Evolutionary conservation across 768 basidiomycete species (phyloP), one percentile per base, ranked within the genome.

Genomic region (Lentinus brumalis): DNA sequence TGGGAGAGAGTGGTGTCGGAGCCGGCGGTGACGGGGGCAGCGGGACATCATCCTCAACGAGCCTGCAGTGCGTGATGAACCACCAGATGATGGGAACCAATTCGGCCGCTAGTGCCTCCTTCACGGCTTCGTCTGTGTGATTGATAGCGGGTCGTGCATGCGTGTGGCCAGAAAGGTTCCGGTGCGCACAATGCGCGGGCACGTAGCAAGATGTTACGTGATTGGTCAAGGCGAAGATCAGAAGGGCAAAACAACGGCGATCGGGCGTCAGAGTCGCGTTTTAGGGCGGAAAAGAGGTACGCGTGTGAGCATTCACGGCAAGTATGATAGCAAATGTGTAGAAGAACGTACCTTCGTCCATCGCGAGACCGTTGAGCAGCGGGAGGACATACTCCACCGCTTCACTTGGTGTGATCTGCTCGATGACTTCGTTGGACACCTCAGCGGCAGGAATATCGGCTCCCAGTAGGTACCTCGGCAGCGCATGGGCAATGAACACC

Each of bases 311-410:
- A 46, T 39, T 26, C 26, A 14, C 42, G 38, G 38, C 16, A 59
- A 59, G 54, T 14, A 50, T 41, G 40, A 56, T 35, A 10, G 21
- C 30, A 50, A 26, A 26, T n/a, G 18, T 40, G 18, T 45, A 47
- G 18, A 8, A 50, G 38, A 26, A 73, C 83, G 45, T 63, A 92
- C 93, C 93, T 71, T 92, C 86, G 69, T 96, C 94, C 74, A 90
- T 86, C 9, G 92, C 92, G 31, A 98, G 84, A 45, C 83, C 84
- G 53, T 84, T 89, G 58, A 98, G 82, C n/a, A 97, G 83, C 1
- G 96, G 96, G 18, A 96, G 77, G 58, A 98, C 92, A 70, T 96
- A 98, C 73, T 94, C 91, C 66, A 94, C 87, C 5, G 94, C 94
- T 66, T 98, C 96, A 57, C 85, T 84, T 3, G 96, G 89, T 16